Base-by-base conservation (phyloP, 345 rosid species). In the Mallotus nudiflorus region DNA sequence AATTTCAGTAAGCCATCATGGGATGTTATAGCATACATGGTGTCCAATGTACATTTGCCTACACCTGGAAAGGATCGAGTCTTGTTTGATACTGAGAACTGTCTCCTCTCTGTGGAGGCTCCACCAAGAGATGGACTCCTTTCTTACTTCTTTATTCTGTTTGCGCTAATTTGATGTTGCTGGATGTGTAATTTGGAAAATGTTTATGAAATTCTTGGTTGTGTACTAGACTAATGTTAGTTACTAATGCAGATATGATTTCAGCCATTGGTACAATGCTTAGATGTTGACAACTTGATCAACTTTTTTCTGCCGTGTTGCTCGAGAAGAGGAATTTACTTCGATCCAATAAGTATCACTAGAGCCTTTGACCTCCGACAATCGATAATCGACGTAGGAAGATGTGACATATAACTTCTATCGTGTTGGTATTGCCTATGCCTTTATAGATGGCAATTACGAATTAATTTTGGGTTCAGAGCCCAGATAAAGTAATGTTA, bases 61-160 rank as follows among this genome's bases (percentile, higher is more conserved):
- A 89, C 89, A 78, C 94, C 98, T 40, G 99, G 97, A 76, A 89
- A 86, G 80, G 96, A 96, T 68, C 81, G 97, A 55, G 85, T 92
- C 78, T 82, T 96, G 81, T 96, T 91, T 85, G 86, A 97, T 68
- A 83, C 91, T 40, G 98, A 91, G 81, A 96, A 87, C 72, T 82
- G 85, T 82, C 73, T 92, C 77, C 98, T 96, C 71, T 83, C 91
- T 28, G 93, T 80, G 67, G 99, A 91, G 77, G 87, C 95, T 85
- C 99, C 99, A 65, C 93, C 93, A 35, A 94, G 85, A 79, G 90
- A 89, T 72, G 88, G 94, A 48, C 89, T 96, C 39, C 99, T 98
- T 50, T 68, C 11, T 63, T 58, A 73, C 48, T 56, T 48, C 29
- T 54, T 13, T 67, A 51, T 80, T 66, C 58, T 67, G 39, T 14